Evolutionary conservation across 2,329 filamentous ascomycete genomes (phyloP), one percentile per base, ranked within the genome.

Genomic region (Scortechinia acanthostroma): DNA sequence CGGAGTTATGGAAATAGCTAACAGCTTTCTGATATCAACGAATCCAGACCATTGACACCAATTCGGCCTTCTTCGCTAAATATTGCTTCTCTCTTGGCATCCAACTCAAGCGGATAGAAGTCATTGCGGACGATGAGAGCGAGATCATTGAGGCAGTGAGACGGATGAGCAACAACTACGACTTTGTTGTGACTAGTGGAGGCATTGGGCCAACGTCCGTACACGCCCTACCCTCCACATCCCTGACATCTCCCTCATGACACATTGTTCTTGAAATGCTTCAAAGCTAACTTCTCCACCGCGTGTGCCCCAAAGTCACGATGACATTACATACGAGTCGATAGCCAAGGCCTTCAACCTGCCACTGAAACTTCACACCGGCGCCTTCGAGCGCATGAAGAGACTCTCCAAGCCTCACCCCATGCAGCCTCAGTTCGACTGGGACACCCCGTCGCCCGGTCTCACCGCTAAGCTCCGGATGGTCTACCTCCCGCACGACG

Each of bases 321-420:
- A 86, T 58, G 81, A 86, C 54, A 85, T 86, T 48, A 85, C 81
- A 28, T 86, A 86, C 64, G 66, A 77, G 51, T 80, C 77, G 25
- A 82, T 86, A 58, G 80, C 80, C 43, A 75, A 76, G 51, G 81
- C 80, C 16, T 86, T 84, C 60, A 57, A 66, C 42, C 66, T 84
- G 13, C 69, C 72, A 2, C 62, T 85, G 15, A 69, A 74, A 50
- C 65, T 83, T 30, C 78, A 85, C 63, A 65, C 78, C 33, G 64
- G 65, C 16, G 73, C 80, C 2, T 74, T 75, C 52, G 66, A 71
- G 49, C 73, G 76, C 51, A 86, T 86, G 81, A 79, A 76, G 59
- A 62, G 59, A 22, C 67, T 83, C 22, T 77, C 76, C 15, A 75
- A 71, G 53, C 75, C 77, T 19, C 76, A 79, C 55, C 73, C 44